phyloP scores from a whole-genome alignment of 306 rosid species.

The Dalbergia cultrata region DNA sequence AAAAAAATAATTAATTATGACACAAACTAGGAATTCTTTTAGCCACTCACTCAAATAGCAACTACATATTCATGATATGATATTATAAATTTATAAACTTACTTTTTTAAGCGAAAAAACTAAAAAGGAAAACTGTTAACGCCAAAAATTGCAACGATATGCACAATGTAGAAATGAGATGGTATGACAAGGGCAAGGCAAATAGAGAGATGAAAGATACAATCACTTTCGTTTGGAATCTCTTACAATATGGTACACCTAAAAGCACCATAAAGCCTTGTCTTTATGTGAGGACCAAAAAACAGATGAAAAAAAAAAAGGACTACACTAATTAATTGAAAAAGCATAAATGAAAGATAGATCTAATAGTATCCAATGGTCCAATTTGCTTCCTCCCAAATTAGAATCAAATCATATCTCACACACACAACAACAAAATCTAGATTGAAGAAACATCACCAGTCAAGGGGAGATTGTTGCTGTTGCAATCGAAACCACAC shows the following conservation, averaged over 20 bases:
- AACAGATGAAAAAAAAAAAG: neutral
- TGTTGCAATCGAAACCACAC: conserved; percentile 47
- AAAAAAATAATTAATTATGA: no score
- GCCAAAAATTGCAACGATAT: neutral
- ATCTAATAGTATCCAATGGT: conserved; percentile 14
- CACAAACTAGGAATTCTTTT: neutral
- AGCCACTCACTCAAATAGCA: neutral
- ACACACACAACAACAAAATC: neutral
- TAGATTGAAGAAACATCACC: conserved; percentile 50
- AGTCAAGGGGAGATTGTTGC: neutral
- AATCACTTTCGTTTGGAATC: conserved; percentile 4
- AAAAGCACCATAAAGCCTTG: conserved; percentile 25
- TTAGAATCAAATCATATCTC: neutral
- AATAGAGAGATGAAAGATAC: neutral
- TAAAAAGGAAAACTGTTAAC: neutral
- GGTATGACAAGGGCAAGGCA: conserved; percentile 16
- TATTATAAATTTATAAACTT: neutral
- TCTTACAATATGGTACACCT: conserved; percentile 8
- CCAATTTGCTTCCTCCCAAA: neutral
- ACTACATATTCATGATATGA: neutral
- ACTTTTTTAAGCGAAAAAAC: neutral
- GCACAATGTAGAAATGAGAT: neutral
- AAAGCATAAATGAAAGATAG: neutral
- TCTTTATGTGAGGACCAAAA: neutral
- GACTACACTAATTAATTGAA: neutral